Evolutionary conservation across 23 red algal species (phyloP), one percentile per base, ranked within the genome.

Genomic region (Gracilaria caudata): DNA sequence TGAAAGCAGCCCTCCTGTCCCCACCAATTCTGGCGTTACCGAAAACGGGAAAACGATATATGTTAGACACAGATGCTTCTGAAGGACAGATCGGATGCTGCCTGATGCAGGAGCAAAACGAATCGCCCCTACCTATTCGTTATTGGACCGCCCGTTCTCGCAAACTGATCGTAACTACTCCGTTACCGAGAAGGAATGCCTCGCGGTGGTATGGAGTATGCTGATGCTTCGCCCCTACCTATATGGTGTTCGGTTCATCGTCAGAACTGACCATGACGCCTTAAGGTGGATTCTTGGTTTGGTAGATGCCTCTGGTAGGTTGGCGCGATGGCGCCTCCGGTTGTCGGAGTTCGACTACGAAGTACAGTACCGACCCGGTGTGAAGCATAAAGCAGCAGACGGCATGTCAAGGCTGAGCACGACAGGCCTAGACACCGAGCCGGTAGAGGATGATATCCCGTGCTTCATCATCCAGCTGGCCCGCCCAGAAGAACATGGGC

Each of bases 31-130:
- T 86, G 60, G 60, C 82, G 14, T 28, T 74, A 51, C 25, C 66
- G 41, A 44, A 64, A 14, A 29, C 25, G 2, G 36, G 54, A 20
- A 1, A 25, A 9, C 23, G 19, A 9, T 70, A 40, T 38, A 44
- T 10, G 21, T 19, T 84, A 17, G 80, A 86, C n/a, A 74, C 82
- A 1, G 82, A 86, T 13, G 64, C 40, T 2, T 86, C 64, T 1
- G 58, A 47, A 3, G 68, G 9, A 26, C 82, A 74, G 54, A 49
- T 86, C 0, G 60, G 82, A 17, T 86, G 82, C 66, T 71, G 41
- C 28, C 1, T 86, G 4, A 28, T 73, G 28, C 82, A 86, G 3
- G 40, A 86, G 2, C 17, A 73, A 29, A 64, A 86, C 23, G 58
- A 70, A 0, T 19, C 7, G 3, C 4, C 26, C 11, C 39, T 32